phyloP scores from a whole-genome alignment of 768 basidiomycete species.

The Boletellus emodensis region DNA sequence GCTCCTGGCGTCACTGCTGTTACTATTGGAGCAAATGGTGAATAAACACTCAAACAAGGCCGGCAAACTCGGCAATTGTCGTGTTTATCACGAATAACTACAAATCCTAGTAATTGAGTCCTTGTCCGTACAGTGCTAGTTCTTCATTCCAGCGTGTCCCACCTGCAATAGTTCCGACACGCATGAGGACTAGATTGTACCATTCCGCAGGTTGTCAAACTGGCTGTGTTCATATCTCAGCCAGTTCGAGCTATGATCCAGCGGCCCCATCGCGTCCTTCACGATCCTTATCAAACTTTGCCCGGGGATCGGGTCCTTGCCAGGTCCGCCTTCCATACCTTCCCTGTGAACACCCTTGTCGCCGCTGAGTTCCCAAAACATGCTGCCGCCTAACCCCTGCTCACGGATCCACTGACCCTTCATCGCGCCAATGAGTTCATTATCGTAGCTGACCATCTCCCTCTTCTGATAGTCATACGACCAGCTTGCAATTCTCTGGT shows the following conservation, averaged over 20 bases:
- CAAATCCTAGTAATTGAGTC: background rate
- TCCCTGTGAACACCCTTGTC: constrained; percentile 70
- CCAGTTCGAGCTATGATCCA: constrained; percentile 78
- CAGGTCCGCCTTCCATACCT: constrained; percentile 69
- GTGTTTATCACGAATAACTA: background rate
- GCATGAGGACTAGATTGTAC: constrained; percentile 42
- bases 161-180: background rate
- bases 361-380: constrained; percentile 93
- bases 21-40: no score
- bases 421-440: constrained; percentile 58
- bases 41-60: background rate
- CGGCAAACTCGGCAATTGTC: background rate
- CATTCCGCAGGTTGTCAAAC: constrained; percentile 75
- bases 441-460: constrained; percentile 85
- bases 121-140: background rate
- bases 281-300: constrained; percentile 69
- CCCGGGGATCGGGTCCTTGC: constrained; percentile 71
- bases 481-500: constrained; percentile 73
- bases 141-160: background rate
- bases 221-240: constrained; percentile 69
- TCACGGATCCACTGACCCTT: constrained; percentile 81
- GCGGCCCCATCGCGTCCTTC: constrained; percentile 70
- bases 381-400: constrained; percentile 80
- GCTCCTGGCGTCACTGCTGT: no score
- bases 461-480: constrained; percentile 67